These are phyloP conservation scores for Papilionanthe hybrid DNA, from an alignment of 116 monocot genomes.

Conservation along the genomic window DNA sequence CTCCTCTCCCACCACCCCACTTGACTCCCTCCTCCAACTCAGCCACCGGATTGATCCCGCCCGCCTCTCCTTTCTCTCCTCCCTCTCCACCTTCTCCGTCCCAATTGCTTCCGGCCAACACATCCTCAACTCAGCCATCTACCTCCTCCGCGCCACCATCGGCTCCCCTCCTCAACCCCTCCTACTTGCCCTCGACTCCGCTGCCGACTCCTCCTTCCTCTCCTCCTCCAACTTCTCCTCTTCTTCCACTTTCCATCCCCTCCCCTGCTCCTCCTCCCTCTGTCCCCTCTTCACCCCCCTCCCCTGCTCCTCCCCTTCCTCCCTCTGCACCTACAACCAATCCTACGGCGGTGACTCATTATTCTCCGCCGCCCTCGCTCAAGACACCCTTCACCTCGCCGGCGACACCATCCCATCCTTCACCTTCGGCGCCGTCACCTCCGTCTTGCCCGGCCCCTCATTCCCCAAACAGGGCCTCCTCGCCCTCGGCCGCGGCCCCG, in stretches of 20 bases:
- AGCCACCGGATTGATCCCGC: background rate
- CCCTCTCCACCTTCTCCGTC: constrained; percentile 14
- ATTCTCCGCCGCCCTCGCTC: constrained; percentile 30
- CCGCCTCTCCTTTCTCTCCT: constrained; percentile 4
- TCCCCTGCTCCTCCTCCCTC: constrained; percentile 8
- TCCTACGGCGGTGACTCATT: constrained; percentile 47
- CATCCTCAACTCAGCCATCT: constrained; percentile 11
- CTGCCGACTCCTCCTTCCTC: constrained; percentile 22
- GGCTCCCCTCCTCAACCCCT: constrained; percentile 27
- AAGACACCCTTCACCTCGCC: constrained; percentile 31
- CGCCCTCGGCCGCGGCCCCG: constrained; percentile 61
- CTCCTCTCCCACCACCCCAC: background rate
- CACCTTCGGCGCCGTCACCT: constrained; percentile 57
- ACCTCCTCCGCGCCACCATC: constrained; percentile 14
- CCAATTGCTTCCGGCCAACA: constrained; percentile 14
- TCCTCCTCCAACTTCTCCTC: constrained; percentile 19
- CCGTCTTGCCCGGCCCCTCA: constrained; percentile 27
- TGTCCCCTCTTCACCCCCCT: background rate
- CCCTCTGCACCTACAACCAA: constrained; percentile 31
- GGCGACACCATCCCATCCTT: constrained; percentile 32
- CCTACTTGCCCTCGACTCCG: constrained; percentile 17
- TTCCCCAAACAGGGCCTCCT: constrained; percentile 76
- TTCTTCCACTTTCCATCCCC: constrained; percentile 15
- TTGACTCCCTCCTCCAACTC: background rate
- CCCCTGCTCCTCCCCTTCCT: background rate